Percentiles rank a stretch among this genome's conserved stretches.
Evolutionary conservation across 306 rosid species (phyloP).

Genomic region (Corylus avellana): DNA sequence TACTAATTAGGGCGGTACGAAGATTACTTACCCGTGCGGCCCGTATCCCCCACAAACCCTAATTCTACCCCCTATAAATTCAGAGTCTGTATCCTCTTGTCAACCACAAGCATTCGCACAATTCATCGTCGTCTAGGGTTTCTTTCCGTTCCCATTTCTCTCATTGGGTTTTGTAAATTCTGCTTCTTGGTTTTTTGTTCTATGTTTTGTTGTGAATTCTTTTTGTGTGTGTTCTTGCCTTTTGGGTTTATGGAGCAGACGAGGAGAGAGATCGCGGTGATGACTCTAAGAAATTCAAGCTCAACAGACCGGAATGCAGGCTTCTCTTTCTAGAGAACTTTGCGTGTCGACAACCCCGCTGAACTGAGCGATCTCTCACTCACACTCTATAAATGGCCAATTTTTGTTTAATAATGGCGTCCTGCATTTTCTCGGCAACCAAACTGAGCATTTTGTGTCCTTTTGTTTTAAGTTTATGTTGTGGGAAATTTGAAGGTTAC

Average conservation of each 20-base stretch:
- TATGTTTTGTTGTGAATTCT: not conserved
- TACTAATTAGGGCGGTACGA: no score
- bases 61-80: not conserved
- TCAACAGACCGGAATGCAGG: constrained; percentile 98
- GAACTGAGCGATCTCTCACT: constrained; percentile 54
- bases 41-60: not conserved
- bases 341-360: constrained; percentile 71
- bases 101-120: no score
- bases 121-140: not conserved
- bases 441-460: not conserved
- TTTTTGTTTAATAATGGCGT: not conserved
- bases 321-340: constrained; percentile 37
- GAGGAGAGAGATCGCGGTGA: constrained; percentile 40
- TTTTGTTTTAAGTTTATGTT: not conserved
- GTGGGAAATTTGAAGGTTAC: constrained; percentile 20
- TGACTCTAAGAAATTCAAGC: constrained; percentile 80
- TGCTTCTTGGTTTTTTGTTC: no score
- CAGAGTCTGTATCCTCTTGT: not conserved
- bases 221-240: not conserved
- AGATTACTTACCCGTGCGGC: not conserved
- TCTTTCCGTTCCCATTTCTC: not conserved
- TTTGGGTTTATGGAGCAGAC: not conserved
- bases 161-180: not conserved
- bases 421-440: not conserved
- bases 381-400: no score